Evolutionary conservation across 164 flowering plant species (phyloP), one percentile per base, ranked within the genome.

Genomic region (Liriodendron chinense): DNA sequence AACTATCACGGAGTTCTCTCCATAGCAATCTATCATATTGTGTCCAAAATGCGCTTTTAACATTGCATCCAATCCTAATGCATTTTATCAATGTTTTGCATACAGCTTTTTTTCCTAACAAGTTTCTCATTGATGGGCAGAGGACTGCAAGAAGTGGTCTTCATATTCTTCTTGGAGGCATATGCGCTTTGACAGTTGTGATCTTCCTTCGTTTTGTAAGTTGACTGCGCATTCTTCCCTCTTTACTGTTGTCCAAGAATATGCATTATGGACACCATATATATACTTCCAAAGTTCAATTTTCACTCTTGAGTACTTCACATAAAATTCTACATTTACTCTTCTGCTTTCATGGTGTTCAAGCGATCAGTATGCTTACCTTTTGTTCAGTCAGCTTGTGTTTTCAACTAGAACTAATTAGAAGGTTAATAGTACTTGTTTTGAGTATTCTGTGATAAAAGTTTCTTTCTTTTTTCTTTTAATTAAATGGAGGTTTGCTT

Each of bases 191-290:
- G 81, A 87, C 97, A 61, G 92, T 95, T 71, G 98, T 92, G 67
- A 80, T 95, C 73, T 91, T 92, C 90, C 92, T 93, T 76, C 93
- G 98, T 71, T 92, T 93, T 86, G 98, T 95, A 85, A 95, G 98
- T 91, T 43, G 10, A 49, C 13, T 48, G 8, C 68, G 28, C 22
- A 20, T 16, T 63, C 9, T 73, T 22, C 26, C 43, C 59, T 74
- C 25, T 50, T 49, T 25, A 53, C 23, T 71, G 14, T 61, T 47
- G 7, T 69, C 69, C 20, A 16, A 13, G 10, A 67, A 26, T 28
- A 67, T 26, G 43, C 24, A 64, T 14, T 21, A 67, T 26, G 12
- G 16, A 67, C 6, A 26, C 13, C 26, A 9, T 12, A 22, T 22
- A 65, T 65, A 22, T 65, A 34, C 13, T 65, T 21, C 10, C 4